Base-by-base conservation (phyloP, 345 rosid genomes). In the Laguncularia racemosa region DNA sequence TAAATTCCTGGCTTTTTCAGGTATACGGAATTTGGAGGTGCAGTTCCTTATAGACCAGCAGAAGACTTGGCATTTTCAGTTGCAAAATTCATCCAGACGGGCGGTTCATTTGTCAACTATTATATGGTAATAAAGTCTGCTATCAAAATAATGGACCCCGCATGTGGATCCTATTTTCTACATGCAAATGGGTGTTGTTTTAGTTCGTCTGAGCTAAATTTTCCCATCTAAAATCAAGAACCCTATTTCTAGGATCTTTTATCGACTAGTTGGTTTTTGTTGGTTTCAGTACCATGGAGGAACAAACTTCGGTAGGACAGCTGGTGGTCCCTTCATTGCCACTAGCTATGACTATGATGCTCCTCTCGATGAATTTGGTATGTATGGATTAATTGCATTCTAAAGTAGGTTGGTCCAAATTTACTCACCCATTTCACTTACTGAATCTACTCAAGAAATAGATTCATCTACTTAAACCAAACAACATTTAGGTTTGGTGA, bases 271-370 rank as follows among this genome's bases (percentile, higher is more conserved):
- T 5, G 11, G 40, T 33, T 4, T 4, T 4, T 33, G 11, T 33
- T 33, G 40, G 13, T 28, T 60, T 44, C 65, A 78, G 82, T 78
- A 78, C 55, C 83, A 78, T 38, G 83, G 80, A 23, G 79, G 80
- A 61, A 78, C 83, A 40, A 78, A 78, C 57, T 78, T 78, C 47
- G 79, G 73, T 17, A 33, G 81, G 44, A 75, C 83, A n/a, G 47
- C 80, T 7, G 80, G 74, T 13, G 78, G 80, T 53, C 83, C 67
- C 40, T 72, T 78, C 57, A 75, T 78, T 55, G 74, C 83, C 58
- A 75, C 83, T 38, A 71, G 75, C 69, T 78, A 78, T 50, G 83
- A 78, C 67, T 78, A 75, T 17, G 83, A 78, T 28, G 83, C 83
- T 33, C 83, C 83, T 4, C 40, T 78, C 44, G 83, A 78, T 56